Evolutionary conservation across 2,329 filamentous ascomycete species (phyloP).

Genomic region (Periconia macrospinosa): DNA sequence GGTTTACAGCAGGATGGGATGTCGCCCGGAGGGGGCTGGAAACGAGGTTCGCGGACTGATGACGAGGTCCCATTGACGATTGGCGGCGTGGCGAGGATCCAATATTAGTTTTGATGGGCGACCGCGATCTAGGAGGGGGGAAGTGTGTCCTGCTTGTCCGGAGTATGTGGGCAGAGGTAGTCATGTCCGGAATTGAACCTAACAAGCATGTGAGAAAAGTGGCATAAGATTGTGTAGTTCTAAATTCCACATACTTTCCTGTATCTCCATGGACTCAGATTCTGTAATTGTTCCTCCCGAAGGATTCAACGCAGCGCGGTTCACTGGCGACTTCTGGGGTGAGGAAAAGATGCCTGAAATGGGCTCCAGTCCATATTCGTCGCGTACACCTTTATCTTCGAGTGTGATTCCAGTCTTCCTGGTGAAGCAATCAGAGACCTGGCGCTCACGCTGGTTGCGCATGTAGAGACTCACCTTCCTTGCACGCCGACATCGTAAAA

Average conservation of each 20-base stretch:
- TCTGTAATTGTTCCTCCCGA: constrained; percentile 49
- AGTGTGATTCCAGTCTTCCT: constrained; percentile 90
- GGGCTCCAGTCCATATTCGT: constrained; percentile 90
- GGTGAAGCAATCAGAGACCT: constrained; percentile 12
- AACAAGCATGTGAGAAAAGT: background rate
- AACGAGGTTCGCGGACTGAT: constrained; percentile 49
- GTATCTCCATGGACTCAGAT: constrained; percentile 65
- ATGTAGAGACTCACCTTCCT: constrained; percentile 33
- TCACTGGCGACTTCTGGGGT: constrained; percentile 65
- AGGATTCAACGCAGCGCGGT: background rate
- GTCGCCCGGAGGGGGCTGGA: constrained; percentile 33
- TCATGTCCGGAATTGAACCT: constrained; percentile 57
- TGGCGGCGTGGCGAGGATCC: constrained; percentile 63
- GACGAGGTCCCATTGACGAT: constrained; percentile 58
- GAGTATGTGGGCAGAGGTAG: constrained; percentile 50
- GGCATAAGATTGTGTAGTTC: background rate
- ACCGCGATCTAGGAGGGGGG: constrained; percentile 56
- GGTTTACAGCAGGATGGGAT: constrained; percentile 51
- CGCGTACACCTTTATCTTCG: constrained; percentile 75
- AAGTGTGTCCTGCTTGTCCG: constrained; percentile 49
- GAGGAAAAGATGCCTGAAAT: constrained; percentile 89
- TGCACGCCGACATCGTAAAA: constrained; percentile 45
- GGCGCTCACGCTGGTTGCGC: constrained; percentile 1
- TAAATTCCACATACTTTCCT: constrained; percentile 55
- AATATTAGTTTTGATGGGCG: constrained; percentile 65